Base-by-base conservation (phyloP, 108 stramenopile species). In the Craspedostauros australis region DNA sequence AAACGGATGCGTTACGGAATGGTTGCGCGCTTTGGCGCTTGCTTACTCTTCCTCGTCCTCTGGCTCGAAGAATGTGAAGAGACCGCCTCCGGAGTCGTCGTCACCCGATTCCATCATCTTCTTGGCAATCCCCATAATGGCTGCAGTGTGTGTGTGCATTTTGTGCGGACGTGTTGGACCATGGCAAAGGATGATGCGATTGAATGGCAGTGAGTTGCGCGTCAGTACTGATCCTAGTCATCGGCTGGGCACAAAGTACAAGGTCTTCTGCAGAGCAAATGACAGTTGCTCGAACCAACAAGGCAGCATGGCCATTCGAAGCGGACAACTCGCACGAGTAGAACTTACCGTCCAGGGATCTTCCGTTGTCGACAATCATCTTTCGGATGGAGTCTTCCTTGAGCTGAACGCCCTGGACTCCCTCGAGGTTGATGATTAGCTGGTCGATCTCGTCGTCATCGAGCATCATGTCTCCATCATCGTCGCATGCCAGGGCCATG, bases 71-170 rank as follows among this genome's bases (percentile, higher is more conserved):
- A 4, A 5, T 3, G 20, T 3, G 18, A 4, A 39, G 18, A 20
- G 20, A 2, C 20, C 19, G 39, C 3, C 3, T 4, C 2, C 4
- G 20, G 19, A 39, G 39, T 2, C 39, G 20, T 4, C 20, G 2
- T 20, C 18, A 39, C 39, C n/a, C n/a, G n/a, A n/a, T n/a, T n/a
- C n/a, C n/a, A n/a, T n/a, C n/a, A n/a, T n/a, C n/a, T 79, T 73
- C 51, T 68, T 67, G 30, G 77, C 63, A 12, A 84, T 62, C 45
- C 76, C 84, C 84, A 85, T 85, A 9, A 85, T 66, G 44, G 67
- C 71, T 50, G 34, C 28, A 24, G 39, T n/a, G n/a, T n/a, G n/a
- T n/a, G n/a, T n/a, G n/a, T n/a, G n/a, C n/a, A n/a, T n/a, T n/a
- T n/a, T n/a, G n/a, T n/a, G n/a, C n/a, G n/a, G n/a, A n/a, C n/a